phyloP scores from a whole-genome alignment of 495 filamentous ascomycete species.

The Penicillium taxi region DNA sequence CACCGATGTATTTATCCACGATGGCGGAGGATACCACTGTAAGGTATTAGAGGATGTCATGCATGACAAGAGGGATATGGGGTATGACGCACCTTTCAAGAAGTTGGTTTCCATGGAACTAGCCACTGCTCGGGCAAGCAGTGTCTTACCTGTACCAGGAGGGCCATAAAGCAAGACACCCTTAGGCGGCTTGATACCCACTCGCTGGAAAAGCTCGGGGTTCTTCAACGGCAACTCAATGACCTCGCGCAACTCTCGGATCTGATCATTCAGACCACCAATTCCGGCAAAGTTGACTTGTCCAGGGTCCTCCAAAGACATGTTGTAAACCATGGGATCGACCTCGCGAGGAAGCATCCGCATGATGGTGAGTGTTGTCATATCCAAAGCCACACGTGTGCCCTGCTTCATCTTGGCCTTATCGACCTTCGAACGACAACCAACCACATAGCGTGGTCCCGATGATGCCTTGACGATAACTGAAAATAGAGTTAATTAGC shows the following conservation, averaged over 20 bases:
- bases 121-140: constrained; percentile 90
- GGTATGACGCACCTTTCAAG: constrained; percentile 64
- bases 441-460: constrained; percentile 95
- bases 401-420: constrained; percentile 96
- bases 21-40: constrained; percentile 98
- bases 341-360: constrained; percentile 98
- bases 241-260: constrained; percentile 93
- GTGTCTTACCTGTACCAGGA: constrained; percentile 93
- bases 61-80: neutral
- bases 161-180: constrained; percentile 97
- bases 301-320: constrained; percentile 97
- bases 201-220: constrained; percentile 91
- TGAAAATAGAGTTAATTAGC: constrained; percentile 18
- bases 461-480: constrained; percentile 90
- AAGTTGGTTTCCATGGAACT: constrained; percentile 98
- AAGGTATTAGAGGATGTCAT: constrained; percentile 12
- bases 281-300: constrained; percentile 99
- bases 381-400: constrained; percentile 95
- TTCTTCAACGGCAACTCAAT: constrained; percentile 99
- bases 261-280: constrained; percentile 97
- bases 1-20: constrained; percentile 99
- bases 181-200: constrained; percentile 98
- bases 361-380: constrained; percentile 99
- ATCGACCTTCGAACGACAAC: constrained; percentile 96
- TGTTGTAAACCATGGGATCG: constrained; percentile 98